Base-by-base conservation (phyloP, 2,329 filamentous ascomycete species). In the Cordyceps militaris region DNA sequence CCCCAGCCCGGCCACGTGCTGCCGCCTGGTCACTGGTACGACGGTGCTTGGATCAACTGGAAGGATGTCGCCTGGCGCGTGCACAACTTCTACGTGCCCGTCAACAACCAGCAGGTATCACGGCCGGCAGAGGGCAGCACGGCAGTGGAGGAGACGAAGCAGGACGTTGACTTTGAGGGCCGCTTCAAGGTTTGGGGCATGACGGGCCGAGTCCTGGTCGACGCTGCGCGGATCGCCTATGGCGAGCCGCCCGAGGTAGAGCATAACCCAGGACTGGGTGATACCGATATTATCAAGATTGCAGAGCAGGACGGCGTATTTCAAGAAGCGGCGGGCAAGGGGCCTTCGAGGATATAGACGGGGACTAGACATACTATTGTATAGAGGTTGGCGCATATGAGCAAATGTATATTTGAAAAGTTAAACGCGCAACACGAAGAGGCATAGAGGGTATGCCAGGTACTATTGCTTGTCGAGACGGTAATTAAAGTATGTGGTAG, bases 101-200 rank as follows among this genome's bases (percentile, higher is more conserved):
- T 92, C 36, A 81, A 81, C 55, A 82, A 86, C 66, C 85, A 89
- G 73, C 80, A 75, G 24, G 87, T 92, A 21, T 80, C 83, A 10
- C 85, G 81, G 70, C 85, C 87, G 21, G 73, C 68, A 42, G 72
- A 83, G 68, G 73, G 76, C 48, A 71, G 71, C 3, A 73, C 75
- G 59, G 66, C 70, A 60, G 64, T 79, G 16, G 75, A 82, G 58
- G 75, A 79, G 61, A 76, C 74, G 47, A 67, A 75, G 61, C 74
- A 79, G 60, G 55, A 50, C 13, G 28, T 51, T 16, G 55, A 57
- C 21, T 70, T 72, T 11, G 67, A 72, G 4, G 76, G 76, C 3
- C 78, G 88, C 38, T 96, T 94, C 73, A 85, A 88, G 64, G 91
- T 97, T 4, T 97, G 92, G 82, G 93, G 93, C 16, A 93, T 97